These are phyloP conservation scores for Umbilicaria muhlenbergii DNA, from an alignment of 495 filamentous ascomycete genomes.

Conservation along the genomic window DNA sequence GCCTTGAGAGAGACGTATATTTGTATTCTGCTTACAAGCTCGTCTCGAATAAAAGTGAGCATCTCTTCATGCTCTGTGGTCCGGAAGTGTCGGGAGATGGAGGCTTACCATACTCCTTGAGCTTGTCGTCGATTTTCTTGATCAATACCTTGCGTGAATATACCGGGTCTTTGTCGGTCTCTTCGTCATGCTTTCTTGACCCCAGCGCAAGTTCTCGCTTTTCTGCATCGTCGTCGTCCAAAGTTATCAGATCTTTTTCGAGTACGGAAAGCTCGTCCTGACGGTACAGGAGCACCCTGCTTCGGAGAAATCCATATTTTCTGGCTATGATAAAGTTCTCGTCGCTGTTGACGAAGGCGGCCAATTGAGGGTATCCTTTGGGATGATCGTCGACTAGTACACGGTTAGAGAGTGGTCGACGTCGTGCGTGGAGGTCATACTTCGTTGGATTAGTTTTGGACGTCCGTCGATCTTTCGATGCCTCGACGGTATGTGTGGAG, in stretches of 20 bases:
- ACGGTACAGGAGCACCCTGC: slow-evolving; percentile 21
- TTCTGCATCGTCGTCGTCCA: slow-evolving; percentile 14
- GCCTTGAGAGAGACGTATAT: slow-evolving; percentile 4
- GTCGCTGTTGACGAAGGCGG: slow-evolving; percentile 19
- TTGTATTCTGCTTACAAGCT: slow-evolving; percentile 6
- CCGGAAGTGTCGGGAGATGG: slow-evolving; percentile 3
- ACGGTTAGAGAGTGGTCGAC: not conserved
- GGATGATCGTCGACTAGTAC: slow-evolving; percentile 19
- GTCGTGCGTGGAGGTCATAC: not conserved
- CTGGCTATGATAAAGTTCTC: slow-evolving; percentile 22
- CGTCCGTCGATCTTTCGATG: slow-evolving; percentile 7
- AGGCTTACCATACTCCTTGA: slow-evolving; percentile 19
- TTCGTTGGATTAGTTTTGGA: slow-evolving; percentile 8
- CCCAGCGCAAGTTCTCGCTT: slow-evolving; percentile 1
- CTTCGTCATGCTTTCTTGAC: slow-evolving; percentile 12
- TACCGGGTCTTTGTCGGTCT: slow-evolving; percentile 2
- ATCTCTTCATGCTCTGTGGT: slow-evolving; percentile 2
- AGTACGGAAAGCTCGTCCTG: slow-evolving; percentile 21
- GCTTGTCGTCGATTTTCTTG: slow-evolving; percentile 18
- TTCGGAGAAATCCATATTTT: slow-evolving; percentile 20
- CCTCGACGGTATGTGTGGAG: not conserved
- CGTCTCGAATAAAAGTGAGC: slow-evolving; percentile 7
- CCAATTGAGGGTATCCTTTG: slow-evolving; percentile 22
- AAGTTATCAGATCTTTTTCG: slow-evolving; percentile 16
- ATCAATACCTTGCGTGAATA: slow-evolving; percentile 14